Evolutionary conservation across 495 filamentous ascomycete species (phyloP).

Genomic region (Apodospora peruviana): DNA sequence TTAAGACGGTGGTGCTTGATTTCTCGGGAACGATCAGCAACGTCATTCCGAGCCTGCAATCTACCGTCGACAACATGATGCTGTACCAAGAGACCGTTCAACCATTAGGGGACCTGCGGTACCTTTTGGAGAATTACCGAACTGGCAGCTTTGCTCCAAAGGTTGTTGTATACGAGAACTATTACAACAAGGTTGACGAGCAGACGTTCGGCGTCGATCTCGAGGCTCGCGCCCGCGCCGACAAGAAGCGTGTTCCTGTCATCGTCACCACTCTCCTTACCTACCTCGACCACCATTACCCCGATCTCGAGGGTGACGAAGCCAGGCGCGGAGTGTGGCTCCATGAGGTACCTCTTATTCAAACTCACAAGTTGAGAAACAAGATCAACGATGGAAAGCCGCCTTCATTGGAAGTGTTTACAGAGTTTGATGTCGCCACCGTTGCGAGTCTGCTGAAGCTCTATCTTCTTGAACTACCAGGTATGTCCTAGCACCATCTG

Average conservation of each 20-base stretch:
- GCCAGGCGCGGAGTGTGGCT: constrained; percentile 91
- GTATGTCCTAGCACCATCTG: constrained; percentile 47
- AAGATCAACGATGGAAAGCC: constrained; percentile 84
- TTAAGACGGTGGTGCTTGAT: constrained; percentile 95
- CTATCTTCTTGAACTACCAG: constrained; percentile 92
- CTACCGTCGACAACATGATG: constrained; percentile 97
- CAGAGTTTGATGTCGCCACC: constrained; percentile 85
- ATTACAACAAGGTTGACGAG: constrained; percentile 96
- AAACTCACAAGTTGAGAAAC: constrained; percentile 78
- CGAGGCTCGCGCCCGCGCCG: constrained; percentile 85
- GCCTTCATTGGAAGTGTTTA: constrained; percentile 67
- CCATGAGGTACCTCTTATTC: constrained; percentile 77
- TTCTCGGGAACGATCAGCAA: constrained; percentile 98
- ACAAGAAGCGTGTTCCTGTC: constrained; percentile 90
- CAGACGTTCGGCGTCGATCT: constrained; percentile 97
- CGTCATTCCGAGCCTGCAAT: constrained; percentile 92
- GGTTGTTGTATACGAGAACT: constrained; percentile 96
- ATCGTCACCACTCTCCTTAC: constrained; percentile 90
- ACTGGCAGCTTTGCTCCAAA: constrained; percentile 88
- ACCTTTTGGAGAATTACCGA: constrained; percentile 95
- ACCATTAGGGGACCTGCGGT: constrained; percentile 83
- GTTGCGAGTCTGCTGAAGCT: constrained; percentile 91
- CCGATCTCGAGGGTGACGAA: constrained; percentile 95
- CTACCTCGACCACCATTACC: constrained; percentile 93
- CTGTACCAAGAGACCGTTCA: constrained; percentile 98